Evolutionary conservation across 768 basidiomycete species (phyloP), one percentile per base, ranked within the genome.

Genomic region (Auriscalpium orientale): DNA sequence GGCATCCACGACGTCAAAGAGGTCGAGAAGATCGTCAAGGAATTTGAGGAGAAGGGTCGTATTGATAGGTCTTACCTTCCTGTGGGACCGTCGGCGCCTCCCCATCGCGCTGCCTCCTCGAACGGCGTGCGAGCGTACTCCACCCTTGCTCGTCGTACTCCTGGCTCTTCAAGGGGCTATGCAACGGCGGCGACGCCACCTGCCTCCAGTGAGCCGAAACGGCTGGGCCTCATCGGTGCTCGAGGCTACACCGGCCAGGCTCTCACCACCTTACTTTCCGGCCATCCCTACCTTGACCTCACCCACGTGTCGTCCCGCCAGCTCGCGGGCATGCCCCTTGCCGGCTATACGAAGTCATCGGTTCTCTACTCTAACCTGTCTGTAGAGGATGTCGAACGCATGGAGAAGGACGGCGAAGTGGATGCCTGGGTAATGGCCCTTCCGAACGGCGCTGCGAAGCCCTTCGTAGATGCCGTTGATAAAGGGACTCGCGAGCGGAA

Each of bases 341-440:
- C 85, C 18, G 85, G 83, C 43, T 98, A 99, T 72, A 82, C 81
- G 60, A 95, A 95, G 70, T 70, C 79, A 0, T 54, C 76, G 1
- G 70, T 98, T 48, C 79, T 68, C 15, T 98, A 97, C 74, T 81
- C 83, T 56, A 91, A 95, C 71, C 78, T 99, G 15, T 86, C 85
- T 0, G 68, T 78, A 10, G 73, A 77, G 56, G 90, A 97, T 62
- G 89, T 98, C 10, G 85, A 91, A 68, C 76, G 73, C 67, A 89
- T 99, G 86, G 97, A 98, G 72, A 84, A 85, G 71, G 75, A 83
- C 50, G 86, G 89, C 9, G 89, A 88, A 65, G 92, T 99, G 16
- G 95, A 99, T 67, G 95, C 93, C 9, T 99, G 97, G 95, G 83
- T 98, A 53, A 95, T 98, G 90, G 97, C 97, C 2, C 79, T 99